Evolutionary conservation across 352 stramenopile genomes (phyloP).

Genomic region (Phytophthora kernoviae): DNA sequence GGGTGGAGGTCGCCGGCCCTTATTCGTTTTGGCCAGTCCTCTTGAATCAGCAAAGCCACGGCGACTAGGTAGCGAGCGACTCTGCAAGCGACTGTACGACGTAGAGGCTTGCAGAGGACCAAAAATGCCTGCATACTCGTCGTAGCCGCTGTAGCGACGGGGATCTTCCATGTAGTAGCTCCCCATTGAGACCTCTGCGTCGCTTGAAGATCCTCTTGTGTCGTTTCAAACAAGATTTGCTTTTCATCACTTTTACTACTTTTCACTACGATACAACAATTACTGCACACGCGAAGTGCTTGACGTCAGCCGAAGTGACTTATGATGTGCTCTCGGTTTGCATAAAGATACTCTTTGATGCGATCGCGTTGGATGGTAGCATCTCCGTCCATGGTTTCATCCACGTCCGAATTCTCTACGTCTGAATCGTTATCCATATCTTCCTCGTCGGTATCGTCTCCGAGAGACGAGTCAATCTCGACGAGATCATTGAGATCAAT

Average conservation of each 20-base stretch:
- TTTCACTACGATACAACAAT: neutral
- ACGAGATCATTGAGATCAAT: constrained; percentile 24
- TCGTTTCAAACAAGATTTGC: constrained; percentile 18
- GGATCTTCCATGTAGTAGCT: constrained; percentile 26
- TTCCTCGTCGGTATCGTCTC: constrained; percentile 28
- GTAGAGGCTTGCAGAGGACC: constrained; percentile 39
- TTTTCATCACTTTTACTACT: neutral
- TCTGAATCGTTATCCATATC: constrained; percentile 19
- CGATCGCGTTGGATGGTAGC: constrained; percentile 9
- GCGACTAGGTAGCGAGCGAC: neutral
- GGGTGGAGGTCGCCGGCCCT: constrained; percentile 8
- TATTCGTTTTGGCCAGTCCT: constrained; percentile 4
- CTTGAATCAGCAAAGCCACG: constrained; percentile 3
- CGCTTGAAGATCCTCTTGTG: constrained; percentile 22
- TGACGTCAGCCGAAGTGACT: constrained; percentile 18
- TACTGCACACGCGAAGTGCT: neutral
- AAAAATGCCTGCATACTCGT: constrained; percentile 74
- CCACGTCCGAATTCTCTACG: constrained; percentile 20
- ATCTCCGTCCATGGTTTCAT: constrained; percentile 19
- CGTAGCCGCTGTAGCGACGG: constrained; percentile 44
- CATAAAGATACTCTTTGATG: constrained; percentile 25
- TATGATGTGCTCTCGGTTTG: constrained; percentile 11
- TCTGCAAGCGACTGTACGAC: constrained; percentile 10
- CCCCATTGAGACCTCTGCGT: constrained; percentile 14
- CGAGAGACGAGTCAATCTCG: constrained; percentile 14